Conservation (phyloP, 805 yeast genomes). For the Candida sithepensis region DNA sequence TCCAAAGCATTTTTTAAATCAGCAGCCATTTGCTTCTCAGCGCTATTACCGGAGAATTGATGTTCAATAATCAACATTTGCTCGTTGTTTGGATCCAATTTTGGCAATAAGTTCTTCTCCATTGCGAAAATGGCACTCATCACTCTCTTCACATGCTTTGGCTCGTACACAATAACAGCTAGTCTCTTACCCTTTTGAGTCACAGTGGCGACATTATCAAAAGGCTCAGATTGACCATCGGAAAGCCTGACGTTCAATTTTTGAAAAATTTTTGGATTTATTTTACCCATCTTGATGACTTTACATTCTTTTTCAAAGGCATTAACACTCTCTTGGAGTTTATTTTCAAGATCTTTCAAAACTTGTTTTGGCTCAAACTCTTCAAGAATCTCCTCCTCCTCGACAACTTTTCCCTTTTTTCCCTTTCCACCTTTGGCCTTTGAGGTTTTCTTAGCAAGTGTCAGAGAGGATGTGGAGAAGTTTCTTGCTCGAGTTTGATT, state of each 20-base stretch:
- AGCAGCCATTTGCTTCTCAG: conserved; percentile 51
- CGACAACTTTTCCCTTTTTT: conserved; percentile 7
- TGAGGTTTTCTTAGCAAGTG: conserved; percentile 14
- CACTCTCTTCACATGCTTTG: conserved; percentile 63
- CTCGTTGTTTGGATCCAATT: conserved; percentile 64
- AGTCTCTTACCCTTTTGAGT: conserved; percentile 65
- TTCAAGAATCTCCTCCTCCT: conserved; percentile 17
- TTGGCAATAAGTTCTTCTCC: conserved; percentile 75
- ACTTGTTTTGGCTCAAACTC: conserved; percentile 30
- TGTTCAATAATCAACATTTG: conserved; percentile 71
- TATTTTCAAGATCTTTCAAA: conserved; percentile 35
- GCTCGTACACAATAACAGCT: conserved; percentile 84
- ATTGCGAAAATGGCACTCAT: conserved; percentile 68
- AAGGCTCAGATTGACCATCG: conserved; percentile 41
- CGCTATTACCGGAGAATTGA: conserved; percentile 71
- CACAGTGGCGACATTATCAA: conserved; percentile 68
- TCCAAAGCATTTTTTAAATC: conserved; percentile 67
- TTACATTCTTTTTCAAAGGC: conserved; percentile 52
- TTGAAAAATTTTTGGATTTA: conserved; percentile 66
- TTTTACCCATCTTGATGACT: conserved; percentile 65
- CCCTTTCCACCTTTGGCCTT: neutral
- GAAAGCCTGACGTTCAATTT: conserved; percentile 47
- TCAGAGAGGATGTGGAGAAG: conserved; percentile 3
- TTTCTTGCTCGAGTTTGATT: neutral
- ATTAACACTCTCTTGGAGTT: conserved; percentile 47